Evolutionary conservation across 2,329 filamentous ascomycete genomes (phyloP).

Genomic region (Paecilomyces variotii): DNA sequence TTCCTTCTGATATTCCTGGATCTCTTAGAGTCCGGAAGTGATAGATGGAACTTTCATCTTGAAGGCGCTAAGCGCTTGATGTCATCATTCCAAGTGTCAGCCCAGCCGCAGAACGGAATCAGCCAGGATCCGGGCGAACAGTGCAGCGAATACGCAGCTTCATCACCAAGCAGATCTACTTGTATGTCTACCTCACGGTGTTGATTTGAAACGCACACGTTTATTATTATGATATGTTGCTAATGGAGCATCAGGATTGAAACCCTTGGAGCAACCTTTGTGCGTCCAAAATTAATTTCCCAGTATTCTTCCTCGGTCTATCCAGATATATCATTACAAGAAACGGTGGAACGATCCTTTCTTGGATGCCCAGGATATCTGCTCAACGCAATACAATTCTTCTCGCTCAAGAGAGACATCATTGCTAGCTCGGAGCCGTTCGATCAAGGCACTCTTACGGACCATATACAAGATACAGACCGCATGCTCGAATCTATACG

Average conservation of each 20-base stretch:
- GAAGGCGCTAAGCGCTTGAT: slow-evolving; percentile 6
- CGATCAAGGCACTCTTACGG: not conserved
- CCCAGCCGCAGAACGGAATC: not conserved
- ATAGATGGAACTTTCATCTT: slow-evolving; percentile 11
- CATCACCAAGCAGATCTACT: slow-evolving; percentile 1
- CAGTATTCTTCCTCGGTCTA: slow-evolving; percentile 9
- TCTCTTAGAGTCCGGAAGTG: slow-evolving; percentile 11
- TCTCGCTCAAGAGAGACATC: not conserved
- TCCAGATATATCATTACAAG: slow-evolving; percentile 10
- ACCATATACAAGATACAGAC: not conserved
- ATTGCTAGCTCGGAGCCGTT: not conserved
- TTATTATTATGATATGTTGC: not conserved
- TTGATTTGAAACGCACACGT: not conserved
- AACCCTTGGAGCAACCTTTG: slow-evolving; percentile 24
- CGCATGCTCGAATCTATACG: not conserved
- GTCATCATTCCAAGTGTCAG: not conserved
- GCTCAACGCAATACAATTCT: slow-evolving; percentile 11
- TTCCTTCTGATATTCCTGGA: slow-evolving; percentile 20
- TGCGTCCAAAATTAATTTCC: slow-evolving; percentile 23
- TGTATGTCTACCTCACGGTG: not conserved
- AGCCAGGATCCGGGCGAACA: not conserved
- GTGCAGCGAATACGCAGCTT: not conserved
- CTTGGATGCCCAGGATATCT: slow-evolving; percentile 29
- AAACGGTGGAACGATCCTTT: slow-evolving; percentile 25
- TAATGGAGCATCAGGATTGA: slow-evolving; percentile 18